Base-by-base conservation (phyloP, 768 basidiomycete genomes). In the Tulasnella sp. region DNA sequence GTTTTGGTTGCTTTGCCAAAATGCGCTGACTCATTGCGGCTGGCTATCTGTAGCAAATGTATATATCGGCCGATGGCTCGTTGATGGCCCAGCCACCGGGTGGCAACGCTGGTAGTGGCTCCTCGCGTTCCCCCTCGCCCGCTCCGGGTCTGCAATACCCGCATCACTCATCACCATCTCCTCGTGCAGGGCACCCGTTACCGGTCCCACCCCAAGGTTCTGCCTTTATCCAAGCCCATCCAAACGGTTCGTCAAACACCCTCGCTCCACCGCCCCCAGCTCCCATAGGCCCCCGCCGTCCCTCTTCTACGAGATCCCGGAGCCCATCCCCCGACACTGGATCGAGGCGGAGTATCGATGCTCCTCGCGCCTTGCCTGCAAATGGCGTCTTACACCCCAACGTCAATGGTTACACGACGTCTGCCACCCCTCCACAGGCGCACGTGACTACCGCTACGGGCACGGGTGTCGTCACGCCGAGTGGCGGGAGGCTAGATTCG, bases 271-370 rank as follows among this genome's bases (percentile, higher is more conserved):
- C 84, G 2, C 62, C 58, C 17, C 72, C 76, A 11, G 79, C 78
- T 2, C 84, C 85, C 1, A 75, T 82, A 51, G 86, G 86, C 0
- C 86, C 86, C 29, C 83, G 84, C 21, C 78, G 74, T 46, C 61
- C 40, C 31, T 39, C 67, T 0, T 62, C 68, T 55, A 19, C 48
- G 6, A 41, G 53, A 27, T 55, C 53, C 15, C 23, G 53, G 17
- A 55, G 53, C 19, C 53, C 37, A 43, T 27, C 25, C 17, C 53
- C 53, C 2, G 53, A 55, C 21, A 41, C 39, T 19, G 25, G 23
- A 29, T 25, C 19, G 9, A 31, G 50, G 21, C 34, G 27, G 50
- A 52, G 34, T 25, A 25, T 36, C 31, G 50, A 52, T 21, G 6
- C 19, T 17, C 29, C 29, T 21, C 53, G n/a, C n/a, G n/a, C n/a